Percentiles rank a stretch among this genome's conserved stretches.
Conservation (phyloP, 768 basidiomycete species). For the Phaffia tasmanica region DNA sequence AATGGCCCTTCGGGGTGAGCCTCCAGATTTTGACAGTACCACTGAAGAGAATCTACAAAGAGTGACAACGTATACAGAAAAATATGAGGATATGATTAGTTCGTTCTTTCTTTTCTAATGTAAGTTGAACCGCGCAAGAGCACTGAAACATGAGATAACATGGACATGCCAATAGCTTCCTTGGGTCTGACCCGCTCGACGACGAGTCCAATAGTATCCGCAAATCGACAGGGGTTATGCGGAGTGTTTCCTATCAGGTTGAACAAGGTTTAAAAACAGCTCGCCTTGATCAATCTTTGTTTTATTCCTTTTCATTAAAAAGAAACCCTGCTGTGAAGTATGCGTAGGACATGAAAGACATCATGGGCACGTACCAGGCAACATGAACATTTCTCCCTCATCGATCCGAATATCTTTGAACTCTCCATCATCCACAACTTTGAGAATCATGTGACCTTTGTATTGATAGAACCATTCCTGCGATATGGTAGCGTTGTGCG, state of each 20-base stretch:
- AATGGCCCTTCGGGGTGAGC: slow-evolving; percentile 51
- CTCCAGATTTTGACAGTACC: slow-evolving; percentile 65
- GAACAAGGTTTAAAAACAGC: background rate
- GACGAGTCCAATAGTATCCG: slow-evolving; percentile 82
- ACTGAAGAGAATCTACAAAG: slow-evolving; percentile 65
- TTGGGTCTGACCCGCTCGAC: slow-evolving; percentile 73
- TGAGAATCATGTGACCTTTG: slow-evolving; percentile 83
- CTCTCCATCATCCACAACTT: slow-evolving; percentile 64
- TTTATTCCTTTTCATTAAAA: no score
- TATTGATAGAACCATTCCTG: slow-evolving; percentile 98
- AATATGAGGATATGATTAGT: background rate
- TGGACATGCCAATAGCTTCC: slow-evolving; percentile 54
- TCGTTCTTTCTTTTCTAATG: background rate
- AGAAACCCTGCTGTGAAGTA: background rate
- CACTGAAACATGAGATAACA: background rate
- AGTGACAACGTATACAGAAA: background rate
- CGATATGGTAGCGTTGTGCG: background rate
- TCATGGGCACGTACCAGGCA: slow-evolving; percentile 60
- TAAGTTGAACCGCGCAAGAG: background rate
- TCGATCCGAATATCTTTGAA: slow-evolving; percentile 80
- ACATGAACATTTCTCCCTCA: slow-evolving; percentile 92
- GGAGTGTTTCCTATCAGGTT: slow-evolving; percentile 73
- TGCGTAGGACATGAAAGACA: background rate
- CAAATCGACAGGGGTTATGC: slow-evolving; percentile 86
- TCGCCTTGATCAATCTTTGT: background rate